phyloP scores from a whole-genome alignment of 2,329 filamentous ascomycete species.

The Fusarium decemcellulare region DNA sequence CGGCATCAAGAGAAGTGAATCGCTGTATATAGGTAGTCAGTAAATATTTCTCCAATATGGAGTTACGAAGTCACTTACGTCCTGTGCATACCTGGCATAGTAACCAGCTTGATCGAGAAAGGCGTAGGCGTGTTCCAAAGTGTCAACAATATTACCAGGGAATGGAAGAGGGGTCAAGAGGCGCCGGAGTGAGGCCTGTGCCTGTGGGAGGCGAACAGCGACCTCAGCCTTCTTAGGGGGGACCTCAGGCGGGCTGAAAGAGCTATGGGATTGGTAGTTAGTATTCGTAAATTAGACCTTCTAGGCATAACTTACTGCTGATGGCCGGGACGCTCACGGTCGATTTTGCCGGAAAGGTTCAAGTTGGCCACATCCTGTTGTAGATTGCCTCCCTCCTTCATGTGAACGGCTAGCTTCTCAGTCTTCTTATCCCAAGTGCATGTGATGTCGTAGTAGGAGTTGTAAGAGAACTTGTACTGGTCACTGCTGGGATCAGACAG shows the following conservation, averaged over 20 bases:
- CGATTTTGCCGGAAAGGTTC: background rate
- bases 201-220: background rate
- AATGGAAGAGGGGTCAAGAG: background rate
- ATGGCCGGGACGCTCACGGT: background rate
- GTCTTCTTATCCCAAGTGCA: background rate
- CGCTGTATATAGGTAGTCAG: too few species aligned
- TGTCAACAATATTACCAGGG: background rate
- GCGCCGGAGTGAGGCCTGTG: background rate
- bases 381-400: background rate
- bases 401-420: background rate
- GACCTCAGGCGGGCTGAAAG: background rate
- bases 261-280: background rate
- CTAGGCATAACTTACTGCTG: background rate
- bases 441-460: background rate
- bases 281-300: background rate
- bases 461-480: background rate
- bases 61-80: too few species aligned
- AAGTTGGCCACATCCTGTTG: background rate
- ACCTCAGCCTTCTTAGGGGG: background rate
- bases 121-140: background rate
- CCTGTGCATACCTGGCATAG: slow-evolving; percentile 2
- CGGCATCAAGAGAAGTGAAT: background rate
- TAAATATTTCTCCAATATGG: too few species aligned
- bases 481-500: background rate
- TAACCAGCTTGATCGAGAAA: slow-evolving; percentile 6